phyloP scores from a whole-genome alignment of 148 eudicot genomes.

The Pouteria glomerata region DNA sequence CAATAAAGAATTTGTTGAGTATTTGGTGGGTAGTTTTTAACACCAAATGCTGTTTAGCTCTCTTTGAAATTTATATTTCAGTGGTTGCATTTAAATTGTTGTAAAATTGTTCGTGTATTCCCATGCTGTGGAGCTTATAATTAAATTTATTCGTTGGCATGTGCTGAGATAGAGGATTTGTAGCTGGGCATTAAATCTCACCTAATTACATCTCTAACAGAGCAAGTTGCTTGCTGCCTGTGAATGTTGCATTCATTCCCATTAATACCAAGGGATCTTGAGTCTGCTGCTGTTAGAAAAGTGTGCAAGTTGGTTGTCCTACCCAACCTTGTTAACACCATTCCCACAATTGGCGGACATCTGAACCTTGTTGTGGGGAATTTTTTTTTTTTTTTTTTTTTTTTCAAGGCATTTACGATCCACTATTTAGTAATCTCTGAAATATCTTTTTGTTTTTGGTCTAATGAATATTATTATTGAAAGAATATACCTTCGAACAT shows the following conservation, averaged over 20 bases:
- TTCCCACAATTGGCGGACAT: neutral
- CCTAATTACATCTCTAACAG: neutral
- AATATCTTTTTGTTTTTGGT: neutral
- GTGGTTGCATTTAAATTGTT: neutral
- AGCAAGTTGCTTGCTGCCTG: neutral
- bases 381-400: neutral
- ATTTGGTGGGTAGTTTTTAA: conserved; percentile 51
- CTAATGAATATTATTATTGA: neutral
- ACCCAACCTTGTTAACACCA: neutral
- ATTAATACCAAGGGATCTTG: neutral
- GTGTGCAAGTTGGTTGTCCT: neutral
- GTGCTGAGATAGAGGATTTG: neutral
- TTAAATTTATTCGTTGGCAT: neutral
- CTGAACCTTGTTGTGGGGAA: neutral
- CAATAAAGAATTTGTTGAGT: conserved; percentile 69
- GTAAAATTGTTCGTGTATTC: neutral
- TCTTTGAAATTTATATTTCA: neutral
- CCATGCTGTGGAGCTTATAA: neutral
- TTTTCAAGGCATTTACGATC: neutral
- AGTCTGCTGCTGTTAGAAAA: neutral
- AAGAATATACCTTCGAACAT: neutral
- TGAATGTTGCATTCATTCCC: neutral
- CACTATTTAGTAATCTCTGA: neutral
- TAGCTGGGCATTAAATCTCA: neutral
- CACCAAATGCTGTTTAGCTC: neutral